Base-by-base conservation (phyloP, 352 stramenopile genomes). In the Phytophthora sojae region DNA sequence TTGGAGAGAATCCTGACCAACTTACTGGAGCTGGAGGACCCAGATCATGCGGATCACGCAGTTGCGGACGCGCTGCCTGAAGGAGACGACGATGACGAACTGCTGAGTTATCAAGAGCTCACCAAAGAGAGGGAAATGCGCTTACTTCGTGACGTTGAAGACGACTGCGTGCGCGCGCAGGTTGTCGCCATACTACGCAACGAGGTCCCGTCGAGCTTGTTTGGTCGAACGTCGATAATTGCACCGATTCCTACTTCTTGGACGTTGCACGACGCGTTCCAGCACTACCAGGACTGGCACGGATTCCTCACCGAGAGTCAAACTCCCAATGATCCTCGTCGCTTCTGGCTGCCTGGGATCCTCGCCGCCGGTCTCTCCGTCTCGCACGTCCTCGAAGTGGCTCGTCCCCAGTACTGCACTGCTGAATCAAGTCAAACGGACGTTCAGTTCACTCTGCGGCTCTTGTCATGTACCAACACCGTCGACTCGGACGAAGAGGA, bases 211-310 rank as follows among this genome's bases (percentile, higher is more conserved):
- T 11, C 25, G 6, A 29, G 12, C 12, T 42, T 76, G 8, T 32
- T 69, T 0, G 23, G 12, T 52, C 50, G 21, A 42, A 19, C 9
- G 11, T 63, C 32, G 0, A 25, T 21, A 26, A 0, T 47, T 17
- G 17, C 62, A 1, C 25, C 56, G 12, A 56, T 51, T 5, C 3
- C 63, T 11, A 11, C 55, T 0, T 30, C 58, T 0, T 79, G 71
- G 71, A 70, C 62, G 5, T 39, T 79, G 17, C 67, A 79, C 37
- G 67, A 79, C 14, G 19, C 73, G 11, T 15, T 79, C 3, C 72
- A 74, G 23, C 72, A 76, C 55, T 76, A 67, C 26, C 59, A 60
- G 17, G 67, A 76, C 32, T 76, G 62, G 72, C 25, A 66, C 51
- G 6, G 49, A 2, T 74, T 61, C 21, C 17, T 73, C 35, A 55